Conservation (phyloP, 208 protist species). For the Trypanosomatidae sp. region DNA sequence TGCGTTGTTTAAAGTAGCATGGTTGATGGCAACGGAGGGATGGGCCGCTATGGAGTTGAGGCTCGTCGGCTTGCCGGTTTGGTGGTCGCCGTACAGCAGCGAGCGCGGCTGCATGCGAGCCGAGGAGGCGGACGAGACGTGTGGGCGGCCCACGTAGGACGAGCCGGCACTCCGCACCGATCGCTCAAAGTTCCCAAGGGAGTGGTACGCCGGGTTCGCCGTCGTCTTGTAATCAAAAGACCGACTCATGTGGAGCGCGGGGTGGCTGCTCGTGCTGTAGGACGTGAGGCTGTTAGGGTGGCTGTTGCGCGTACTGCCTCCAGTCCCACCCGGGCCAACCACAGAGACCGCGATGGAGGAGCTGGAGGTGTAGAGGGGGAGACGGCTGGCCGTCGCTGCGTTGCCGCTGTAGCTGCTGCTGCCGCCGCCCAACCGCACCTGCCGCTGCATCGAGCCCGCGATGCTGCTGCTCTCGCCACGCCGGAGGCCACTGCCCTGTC, state of each 20-base stretch:
- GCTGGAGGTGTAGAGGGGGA: too few relatives aligned
- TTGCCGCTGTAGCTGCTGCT: too few relatives aligned
- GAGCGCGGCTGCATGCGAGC: constrained; percentile 5
- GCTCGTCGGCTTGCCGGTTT: constrained; percentile 5
- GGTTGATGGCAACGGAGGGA: neutral
- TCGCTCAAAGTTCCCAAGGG: constrained; percentile 18
- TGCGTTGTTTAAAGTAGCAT: too few relatives aligned
- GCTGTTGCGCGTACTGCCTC: constrained; percentile 4
- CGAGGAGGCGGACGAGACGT: neutral
- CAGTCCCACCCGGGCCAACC: too few relatives aligned
- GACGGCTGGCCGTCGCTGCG: too few relatives aligned
- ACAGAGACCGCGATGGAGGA: too few relatives aligned
- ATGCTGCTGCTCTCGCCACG: too few relatives aligned
- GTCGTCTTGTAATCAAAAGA: constrained; percentile 38
- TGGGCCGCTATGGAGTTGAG: neutral
- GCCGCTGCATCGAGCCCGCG: too few relatives aligned
- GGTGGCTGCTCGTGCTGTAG: constrained; percentile 19
- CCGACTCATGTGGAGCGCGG: constrained; percentile 19
- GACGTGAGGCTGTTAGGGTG: constrained; percentile 16
- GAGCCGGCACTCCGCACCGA: constrained; percentile 23
- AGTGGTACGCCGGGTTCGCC: constrained; percentile 25
- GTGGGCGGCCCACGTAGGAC: too few relatives aligned
- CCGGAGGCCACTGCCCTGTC: too few relatives aligned
- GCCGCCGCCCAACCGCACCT: too few relatives aligned
- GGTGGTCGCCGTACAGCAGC: constrained; percentile 8